Percentiles rank a stretch among this genome's conserved stretches.
Conservation (phyloP, 345 rosid species). For the Mercurialis annua region DNA sequence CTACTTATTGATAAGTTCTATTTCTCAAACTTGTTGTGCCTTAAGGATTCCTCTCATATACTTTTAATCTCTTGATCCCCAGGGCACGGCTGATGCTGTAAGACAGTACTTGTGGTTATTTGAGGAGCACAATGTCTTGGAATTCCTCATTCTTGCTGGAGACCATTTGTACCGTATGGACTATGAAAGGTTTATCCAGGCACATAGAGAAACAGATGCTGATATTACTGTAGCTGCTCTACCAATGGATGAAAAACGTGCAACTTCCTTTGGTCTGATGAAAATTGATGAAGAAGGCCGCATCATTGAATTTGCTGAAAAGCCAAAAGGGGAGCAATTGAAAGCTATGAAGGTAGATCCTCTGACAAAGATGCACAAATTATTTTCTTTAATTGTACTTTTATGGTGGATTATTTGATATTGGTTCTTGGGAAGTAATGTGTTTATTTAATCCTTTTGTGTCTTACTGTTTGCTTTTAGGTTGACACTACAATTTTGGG, state of each 20-base stretch:
- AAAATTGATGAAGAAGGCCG: slow-evolving; percentile 98
- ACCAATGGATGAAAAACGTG: slow-evolving; percentile 93
- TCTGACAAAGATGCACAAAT: not conserved
- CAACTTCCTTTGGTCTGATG: slow-evolving; percentile 93
- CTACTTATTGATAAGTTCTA: too few relatives aligned
- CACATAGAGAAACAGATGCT: slow-evolving; percentile 94
- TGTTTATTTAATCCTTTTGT: not conserved
- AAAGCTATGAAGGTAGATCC: slow-evolving; percentile 75
- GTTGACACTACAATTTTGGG: slow-evolving; percentile 95
- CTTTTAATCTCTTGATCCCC: slow-evolving; percentile 6
- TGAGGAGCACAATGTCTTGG: slow-evolving; percentile 95
- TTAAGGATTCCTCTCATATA: not conserved
- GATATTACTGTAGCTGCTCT: slow-evolving; percentile 98
- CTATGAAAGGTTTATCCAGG: slow-evolving; percentile 92
- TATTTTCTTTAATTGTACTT: not conserved
- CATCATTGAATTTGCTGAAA: slow-evolving; percentile 86
- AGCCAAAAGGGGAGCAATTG: slow-evolving; percentile 90
- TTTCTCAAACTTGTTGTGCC: not conserved
- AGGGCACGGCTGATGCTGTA: slow-evolving; percentile 99
- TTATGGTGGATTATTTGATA: not conserved
- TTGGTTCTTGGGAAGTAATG: slow-evolving; percentile 1
- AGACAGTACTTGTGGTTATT: slow-evolving; percentile 95
- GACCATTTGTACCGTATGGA: slow-evolving; percentile 98
- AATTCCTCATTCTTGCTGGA: slow-evolving; percentile 90
- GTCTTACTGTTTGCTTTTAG: slow-evolving; percentile 30